These are phyloP conservation scores for Mycena crocata DNA, from an alignment of 768 basidiomycete genomes.

Conservation along the genomic window DNA sequence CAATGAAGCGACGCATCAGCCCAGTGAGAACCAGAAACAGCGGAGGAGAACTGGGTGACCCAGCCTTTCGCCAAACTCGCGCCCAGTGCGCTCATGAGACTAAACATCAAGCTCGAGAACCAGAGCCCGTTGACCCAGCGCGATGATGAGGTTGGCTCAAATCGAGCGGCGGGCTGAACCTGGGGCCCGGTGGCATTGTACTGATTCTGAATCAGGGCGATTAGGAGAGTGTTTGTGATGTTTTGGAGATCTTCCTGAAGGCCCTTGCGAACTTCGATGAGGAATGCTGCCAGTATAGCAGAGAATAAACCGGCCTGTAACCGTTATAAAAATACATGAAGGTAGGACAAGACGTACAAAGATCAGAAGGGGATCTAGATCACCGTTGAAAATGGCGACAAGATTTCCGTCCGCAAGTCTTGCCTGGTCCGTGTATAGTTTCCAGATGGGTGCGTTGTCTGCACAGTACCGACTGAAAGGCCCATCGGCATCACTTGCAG, in stretches of 20 bases:
- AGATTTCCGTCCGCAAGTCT: background rate
- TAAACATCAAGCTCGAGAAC: constrained; percentile 7
- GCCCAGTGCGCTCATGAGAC: constrained; percentile 6
- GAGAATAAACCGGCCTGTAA: constrained; percentile 3
- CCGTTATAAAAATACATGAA: background rate
- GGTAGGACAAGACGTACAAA: background rate
- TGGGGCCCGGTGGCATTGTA: background rate
- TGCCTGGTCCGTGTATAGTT: background rate
- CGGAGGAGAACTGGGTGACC: constrained; percentile 2
- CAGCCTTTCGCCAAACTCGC: constrained; percentile 5
- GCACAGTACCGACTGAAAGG: no score
- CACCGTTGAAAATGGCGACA: background rate
- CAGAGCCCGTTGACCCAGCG: constrained; percentile 2
- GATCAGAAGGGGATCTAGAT: constrained; percentile 4
- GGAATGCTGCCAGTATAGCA: constrained; percentile 5
- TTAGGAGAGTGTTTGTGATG: constrained; percentile 3
- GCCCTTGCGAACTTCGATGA: constrained; percentile 9
- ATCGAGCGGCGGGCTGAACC: no score
- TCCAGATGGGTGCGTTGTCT: background rate
- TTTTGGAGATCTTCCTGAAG: background rate
- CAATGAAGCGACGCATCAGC: background rate
- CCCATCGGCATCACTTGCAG: no score
- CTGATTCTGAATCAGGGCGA: no score
- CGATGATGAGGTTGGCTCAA: background rate
- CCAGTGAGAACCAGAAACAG: background rate